Conservation (phyloP, 2,329 filamentous ascomycete genomes). For the Exophiala bonariae region DNA sequence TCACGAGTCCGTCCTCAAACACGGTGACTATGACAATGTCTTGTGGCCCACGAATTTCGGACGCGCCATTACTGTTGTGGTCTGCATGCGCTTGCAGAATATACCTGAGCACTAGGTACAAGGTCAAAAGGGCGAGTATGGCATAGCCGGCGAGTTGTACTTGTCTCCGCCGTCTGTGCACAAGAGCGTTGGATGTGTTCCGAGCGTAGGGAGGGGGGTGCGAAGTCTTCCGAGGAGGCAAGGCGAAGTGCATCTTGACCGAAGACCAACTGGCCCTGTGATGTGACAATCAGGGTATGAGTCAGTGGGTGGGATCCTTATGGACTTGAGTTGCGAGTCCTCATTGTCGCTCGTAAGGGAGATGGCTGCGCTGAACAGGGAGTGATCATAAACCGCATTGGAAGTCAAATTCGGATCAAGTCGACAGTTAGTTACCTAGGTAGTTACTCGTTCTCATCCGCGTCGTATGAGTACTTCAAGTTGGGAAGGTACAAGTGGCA, state of each 20-base stretch:
- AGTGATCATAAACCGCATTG: no score
- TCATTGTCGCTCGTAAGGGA: no score
- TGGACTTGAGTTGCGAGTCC: no score
- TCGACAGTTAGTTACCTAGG: no score
- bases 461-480: no score
- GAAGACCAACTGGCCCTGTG: neutral
- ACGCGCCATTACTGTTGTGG: slow-evolving; percentile 31
- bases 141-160: slow-evolving; percentile 60
- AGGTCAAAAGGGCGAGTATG: slow-evolving; percentile 54
- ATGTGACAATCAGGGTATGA: no score
- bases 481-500: no score
- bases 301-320: neutral
- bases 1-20: slow-evolving; percentile 67
- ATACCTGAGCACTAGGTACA: slow-evolving; percentile 62
- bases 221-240: slow-evolving; percentile 81
- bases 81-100: slow-evolving; percentile 34
- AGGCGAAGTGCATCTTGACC: slow-evolving; percentile 78
- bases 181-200: slow-evolving; percentile 36
- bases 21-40: slow-evolving; percentile 79
- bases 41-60: slow-evolving; percentile 46
- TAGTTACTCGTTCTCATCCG: no score
- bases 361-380: no score
- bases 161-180: slow-evolving; percentile 58
- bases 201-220: slow-evolving; percentile 69
- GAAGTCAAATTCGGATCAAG: no score